Base-by-base conservation (phyloP, 768 basidiomycete genomes). In the Krasilnikovozyma curviuscula region DNA sequence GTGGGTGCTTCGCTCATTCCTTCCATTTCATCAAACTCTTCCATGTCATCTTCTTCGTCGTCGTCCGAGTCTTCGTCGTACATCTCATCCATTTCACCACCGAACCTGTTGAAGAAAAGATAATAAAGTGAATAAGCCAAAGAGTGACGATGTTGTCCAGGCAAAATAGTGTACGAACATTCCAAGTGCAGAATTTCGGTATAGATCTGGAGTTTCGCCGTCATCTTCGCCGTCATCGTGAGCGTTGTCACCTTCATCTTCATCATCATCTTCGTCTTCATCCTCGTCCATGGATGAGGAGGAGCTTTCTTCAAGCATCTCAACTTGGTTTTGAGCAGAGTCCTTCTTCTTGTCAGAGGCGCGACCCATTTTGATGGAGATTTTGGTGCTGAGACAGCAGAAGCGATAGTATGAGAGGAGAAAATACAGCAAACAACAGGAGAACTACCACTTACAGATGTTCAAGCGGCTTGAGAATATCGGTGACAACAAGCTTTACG, bases 301-400 rank as follows among this genome's bases (percentile, higher is more conserved):
- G 13, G 38, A 33, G 14, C 27, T 27, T 24, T 40, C 32, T 16
- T 47, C 50, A 34, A 31, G 28, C 7, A 40, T 21, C 28, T 46
- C 44, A 35, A 30, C 45, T 14, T 37, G 39, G 10, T 27, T n/a
- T 19, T 46, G 23, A 5, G 50, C 33, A 9, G 50, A 13, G 46
- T 43, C 46, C 40, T 52, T 52, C 50, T 49, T 50, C 48, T 60
- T 60, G 44, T 54, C 47, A 13, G 49, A 44, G 2, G 77, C 70
- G 34, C 79, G 76, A 41, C 85, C 91, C 83, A 97, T 89, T 66
- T 91, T 95, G 66, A 93, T 95, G n/a, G 91, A 89, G 46, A 89
- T 72, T 63, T 91, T 93, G 16, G 93, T 83, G 43, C 86, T 91
- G 21, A n/a, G n/a, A 37, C 40, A 8, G 29, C 23, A 14, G 3